Base-by-base conservation (phyloP, 2,329 filamentous ascomycete genomes). In the Neonectria punicea region DNA sequence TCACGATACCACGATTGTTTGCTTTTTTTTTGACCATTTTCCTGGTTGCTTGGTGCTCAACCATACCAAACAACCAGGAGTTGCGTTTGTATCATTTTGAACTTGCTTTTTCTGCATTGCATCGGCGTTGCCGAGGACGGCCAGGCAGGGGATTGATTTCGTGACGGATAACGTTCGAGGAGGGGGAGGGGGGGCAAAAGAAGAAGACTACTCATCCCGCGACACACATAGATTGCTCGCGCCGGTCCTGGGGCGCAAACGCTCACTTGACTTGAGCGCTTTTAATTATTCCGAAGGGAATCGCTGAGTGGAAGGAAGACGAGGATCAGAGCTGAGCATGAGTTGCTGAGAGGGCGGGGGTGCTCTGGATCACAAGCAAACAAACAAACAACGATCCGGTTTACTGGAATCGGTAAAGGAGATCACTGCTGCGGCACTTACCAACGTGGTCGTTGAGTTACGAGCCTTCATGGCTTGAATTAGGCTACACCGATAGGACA, bases 81-180 rank as follows among this genome's bases (percentile, higher is more conserved):
- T 49, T 64, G 74, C 71, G 73, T 75, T 74, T 82, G 80, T 81
- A 82, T 74, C 76, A 79, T 77, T 79, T 71, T 71, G 66, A 71
- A 73, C 75, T 74, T 70, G 60, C 75, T 67, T 75, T 71, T 75
- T 67, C 61, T 83, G 86, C 86, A 87, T 88, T 85, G 86, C 86
- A 87, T 74, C 78, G 86, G 86, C 86, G 86, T 88, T 87, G 76
- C 79, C 68, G 76, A 76, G 79, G 76, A 75, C 64, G 74, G 70
- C 61, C 59, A 70, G 71, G 71, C 70, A 69, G 71, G 70, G 74
- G 72, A 66, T 70, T 67, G 64, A 74, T 68, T 68, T 69, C 59
- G 66, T 66, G 74, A 76, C 63, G 74, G 75, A 73, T 69, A 73
- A 74, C 76, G 74, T 74, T 70, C 65, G 72, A 63, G 72, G n/a